Base-by-base conservation (phyloP, 2,329 filamentous ascomycete genomes). In the Penicillium sp. region DNA sequence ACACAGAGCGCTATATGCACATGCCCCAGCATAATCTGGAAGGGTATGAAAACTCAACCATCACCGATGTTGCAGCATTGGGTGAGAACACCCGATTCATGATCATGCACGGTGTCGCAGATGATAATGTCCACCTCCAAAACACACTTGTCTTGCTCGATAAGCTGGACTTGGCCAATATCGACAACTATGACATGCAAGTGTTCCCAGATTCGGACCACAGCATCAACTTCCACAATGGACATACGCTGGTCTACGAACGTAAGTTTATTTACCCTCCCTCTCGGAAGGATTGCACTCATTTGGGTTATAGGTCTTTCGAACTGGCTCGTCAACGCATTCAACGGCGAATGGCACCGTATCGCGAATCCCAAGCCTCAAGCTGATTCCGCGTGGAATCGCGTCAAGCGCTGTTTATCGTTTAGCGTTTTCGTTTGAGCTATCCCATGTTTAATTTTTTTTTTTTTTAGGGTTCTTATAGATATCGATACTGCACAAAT, bases 121-220 rank as follows among this genome's bases (percentile, higher is more conserved):
- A 99, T 68, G 94, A 99, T 75, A 99, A 99, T 67, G 94, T 99
- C 11, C 95, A 99, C 73, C 87, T 96, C 74, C 95, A 99, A 74
- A 97, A 96, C 73, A 92, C 92, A 0, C 82, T 97, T 54, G 90
- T 87, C 1, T 76, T 99, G 58, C 80, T 99, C 43, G 95, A 99
- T 72, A 88, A 87, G 65, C 81, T 99, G 40, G 91, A 99, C 75
- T 67, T 96, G 48, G 87, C 81, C 1, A 84, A 86, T 11, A 84
- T 97, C 3, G 87, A 93, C 73, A 99, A 99, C 68, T 99, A 97
- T 67, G 94, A 99, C 69, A 86, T 99, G 11, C 93, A 97, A 72
- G 86, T 97, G 52, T 99, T 96, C 75, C 94, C 94, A 0, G 94
- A 99, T 72, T 95, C 90, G 50, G 92, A 99, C 75, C 94, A 99